Conservation (phyloP, 2,329 filamentous ascomycete genomes). For the Neospermospora avenae region DNA sequence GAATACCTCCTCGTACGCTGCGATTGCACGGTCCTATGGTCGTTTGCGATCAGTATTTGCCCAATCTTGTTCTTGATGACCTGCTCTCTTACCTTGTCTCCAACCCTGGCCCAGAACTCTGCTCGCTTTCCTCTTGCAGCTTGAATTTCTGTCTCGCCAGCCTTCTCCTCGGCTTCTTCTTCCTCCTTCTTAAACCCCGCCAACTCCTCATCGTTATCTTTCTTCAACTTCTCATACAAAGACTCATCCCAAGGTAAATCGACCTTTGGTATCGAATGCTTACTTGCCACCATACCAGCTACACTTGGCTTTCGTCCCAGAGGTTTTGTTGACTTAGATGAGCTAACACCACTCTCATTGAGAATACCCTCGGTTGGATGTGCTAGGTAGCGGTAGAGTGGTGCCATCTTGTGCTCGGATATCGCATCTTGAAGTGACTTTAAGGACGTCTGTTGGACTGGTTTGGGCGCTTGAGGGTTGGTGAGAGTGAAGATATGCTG, state of each 20-base stretch:
- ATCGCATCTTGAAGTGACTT: slow-evolving; percentile 81
- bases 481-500: slow-evolving; percentile 87
- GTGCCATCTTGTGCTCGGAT: slow-evolving; percentile 79
- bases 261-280: slow-evolving; percentile 59
- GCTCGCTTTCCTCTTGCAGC: slow-evolving; percentile 91
- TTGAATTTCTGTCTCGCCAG: slow-evolving; percentile 92
- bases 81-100: slow-evolving; percentile 74
- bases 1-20: slow-evolving; percentile 87
- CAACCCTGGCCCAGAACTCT: slow-evolving; percentile 92
- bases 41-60: slow-evolving; percentile 20
- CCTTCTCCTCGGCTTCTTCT: slow-evolving; percentile 92
- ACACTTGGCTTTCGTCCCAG: slow-evolving; percentile 65
- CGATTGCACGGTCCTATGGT: slow-evolving; percentile 82
- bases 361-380: slow-evolving; percentile 67
- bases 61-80: background rate
- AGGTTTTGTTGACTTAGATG: slow-evolving; percentile 48
- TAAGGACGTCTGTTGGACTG: slow-evolving; percentile 65
- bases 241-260: slow-evolving; percentile 87
- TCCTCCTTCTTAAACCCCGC: slow-evolving; percentile 78
- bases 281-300: slow-evolving; percentile 72
- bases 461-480: slow-evolving; percentile 67
- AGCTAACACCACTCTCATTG: slow-evolving; percentile 48
- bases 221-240: slow-evolving; percentile 73
- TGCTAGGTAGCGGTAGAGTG: slow-evolving; percentile 79
- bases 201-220: slow-evolving; percentile 75